Conservation (phyloP, 2,329 filamentous ascomycete genomes). For the Aspergillus sp. region DNA sequence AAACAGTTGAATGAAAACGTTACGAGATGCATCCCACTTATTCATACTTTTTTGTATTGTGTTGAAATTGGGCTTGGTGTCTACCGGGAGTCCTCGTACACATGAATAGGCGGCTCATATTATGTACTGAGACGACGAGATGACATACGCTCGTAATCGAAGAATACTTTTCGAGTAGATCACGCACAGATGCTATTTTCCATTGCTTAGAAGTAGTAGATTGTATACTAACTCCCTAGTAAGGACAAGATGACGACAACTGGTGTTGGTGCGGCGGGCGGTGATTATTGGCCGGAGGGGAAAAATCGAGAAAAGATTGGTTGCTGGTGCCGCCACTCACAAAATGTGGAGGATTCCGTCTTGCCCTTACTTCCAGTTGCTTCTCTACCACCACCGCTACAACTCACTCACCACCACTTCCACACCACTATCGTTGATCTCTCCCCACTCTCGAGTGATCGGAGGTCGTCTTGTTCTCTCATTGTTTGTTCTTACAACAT, state of each 20-base stretch:
- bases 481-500: background rate
- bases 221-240: no score
- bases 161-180: background rate
- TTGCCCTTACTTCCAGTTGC: constrained; percentile 7
- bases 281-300: background rate
- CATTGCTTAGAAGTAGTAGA: no score
- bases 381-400: background rate
- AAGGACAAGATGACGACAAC: no score
- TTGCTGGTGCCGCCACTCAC: constrained; percentile 23
- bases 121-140: constrained; percentile 4
- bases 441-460: background rate
- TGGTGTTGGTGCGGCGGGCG: background rate
- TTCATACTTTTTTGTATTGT: background rate
- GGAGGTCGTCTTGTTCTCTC: background rate
- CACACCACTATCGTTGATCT: no score
- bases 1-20: background rate
- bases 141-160: constrained; percentile 1
- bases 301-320: background rate
- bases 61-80: background rate
- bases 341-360: constrained; percentile 31
- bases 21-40: constrained; percentile 5
- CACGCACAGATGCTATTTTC: no score
- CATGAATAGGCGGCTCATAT: background rate
- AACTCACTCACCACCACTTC: background rate
- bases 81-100: no score